Base-by-base conservation (phyloP, 306 rosid genomes). In the Dalbergia cultrata region DNA sequence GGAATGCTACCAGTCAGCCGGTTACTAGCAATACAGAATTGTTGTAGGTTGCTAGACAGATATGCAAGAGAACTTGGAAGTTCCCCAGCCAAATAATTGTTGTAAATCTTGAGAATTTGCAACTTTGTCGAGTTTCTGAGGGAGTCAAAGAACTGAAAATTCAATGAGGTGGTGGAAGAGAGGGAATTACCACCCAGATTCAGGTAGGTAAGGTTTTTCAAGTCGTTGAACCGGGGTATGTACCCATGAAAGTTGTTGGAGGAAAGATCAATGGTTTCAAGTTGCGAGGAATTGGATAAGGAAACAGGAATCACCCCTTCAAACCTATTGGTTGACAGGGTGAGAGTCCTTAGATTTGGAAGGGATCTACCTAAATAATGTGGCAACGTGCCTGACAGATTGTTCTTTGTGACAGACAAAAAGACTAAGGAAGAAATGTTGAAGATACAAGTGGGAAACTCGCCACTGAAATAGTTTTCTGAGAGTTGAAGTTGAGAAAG, bases 281-380 rank as follows among this genome's bases (percentile, higher is more conserved):
- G 80, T 13, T 18, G 44, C 35, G 88, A 84, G 18, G 86, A 77
- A 79, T 84, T 84, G 75, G 88, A 79, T 71, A 87, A 59, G 50
- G 86, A 84, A 60, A 11, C 22, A 1, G 90, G 86, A 59, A 87
- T 67, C n/a, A 67, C 44, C 4, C 86, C 88, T 53, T 82, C 82
- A 39, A 84, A 76, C 1, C 9, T 60, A 31, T 87, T 87, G 52
- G 11, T 13, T 41, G 86, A 78, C 3, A 87, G 39, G 43, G 0
- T 7, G 19, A 84, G 85, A 33, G 3, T 1, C 8, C 9, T 53
- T 56, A 84, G 37, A 72, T 78, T 75, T 14, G 85, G 88, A 44
- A 87, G 86, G 16, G 57, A 0, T 6, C 8, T 0, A 0, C 86
- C 83, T 1, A 81, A 60, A 44, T 75, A 5, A 47, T 18, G 82